Evolutionary conservation across 192 early-diverging fungal genomes (phyloP), one percentile per base, ranked within the genome.

Genomic region (Dissophora ornata): DNA sequence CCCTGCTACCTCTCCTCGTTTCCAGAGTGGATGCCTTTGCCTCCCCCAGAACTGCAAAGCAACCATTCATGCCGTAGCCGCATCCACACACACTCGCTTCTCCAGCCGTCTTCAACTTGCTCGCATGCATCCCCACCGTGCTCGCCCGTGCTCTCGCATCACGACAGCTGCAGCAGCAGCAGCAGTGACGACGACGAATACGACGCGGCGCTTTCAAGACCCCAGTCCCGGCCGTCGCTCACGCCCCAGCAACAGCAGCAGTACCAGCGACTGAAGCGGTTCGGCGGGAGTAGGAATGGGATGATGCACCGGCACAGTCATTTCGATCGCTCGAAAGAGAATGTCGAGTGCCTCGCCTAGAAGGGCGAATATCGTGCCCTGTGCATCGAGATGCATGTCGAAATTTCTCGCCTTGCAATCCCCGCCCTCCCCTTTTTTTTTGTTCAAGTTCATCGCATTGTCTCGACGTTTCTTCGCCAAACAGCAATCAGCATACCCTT

Each of bases 281-380:
- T 73, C 42, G 62, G 61, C 25, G 28, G 63, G 18, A 62, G 61
- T 28, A 25, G 61, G 63, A 57, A 66, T 22, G 71, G 48, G 11
- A 62, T 62, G 58, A 66, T 75, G 71, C 57, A 75, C 34, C 55
- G 57, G 49, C 63, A 75, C n/a, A 51, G 57, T 28, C 71, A 74
- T 24, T 48, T 67, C 29, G 63, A 66, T 36, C 62, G 40, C 28
- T 41, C 59, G 26, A 75, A 55, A 32, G 53, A 55, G 4, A 63
- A 63, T 22, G 69, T 71, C 16, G 59, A 71, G 22, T 77, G 71
- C 52, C 44, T 57, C 1, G 71, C 71, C 19, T 67, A 67, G 57
- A 18, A 41, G 34, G 24, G 4, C 25, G 30, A 22, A 28, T 26
- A 10, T 3, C n/a, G 4, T 55, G 2, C 36, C 26, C 26, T 51